These are phyloP conservation scores for Helotiales sp. DNA, from an alignment of 2,329 filamentous ascomycete species.

Conservation along the genomic window DNA sequence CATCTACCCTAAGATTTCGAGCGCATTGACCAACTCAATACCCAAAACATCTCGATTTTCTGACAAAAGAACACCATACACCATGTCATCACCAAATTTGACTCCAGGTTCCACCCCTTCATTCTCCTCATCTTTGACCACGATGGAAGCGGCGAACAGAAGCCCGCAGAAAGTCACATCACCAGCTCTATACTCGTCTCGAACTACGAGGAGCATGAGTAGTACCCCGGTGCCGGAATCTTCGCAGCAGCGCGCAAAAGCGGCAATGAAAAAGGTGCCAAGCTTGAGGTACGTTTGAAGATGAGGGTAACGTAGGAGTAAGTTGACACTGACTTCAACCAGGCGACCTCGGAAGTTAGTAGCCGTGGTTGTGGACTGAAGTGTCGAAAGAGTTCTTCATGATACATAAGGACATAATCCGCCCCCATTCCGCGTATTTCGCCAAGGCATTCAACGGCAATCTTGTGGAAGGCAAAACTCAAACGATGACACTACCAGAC, in stretches of 20 bases:
- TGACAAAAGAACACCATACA: no score
- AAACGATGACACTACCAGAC: constrained; percentile 16
- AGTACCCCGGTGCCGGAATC: neutral
- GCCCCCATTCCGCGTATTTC: constrained; percentile 23
- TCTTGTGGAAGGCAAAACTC: constrained; percentile 7
- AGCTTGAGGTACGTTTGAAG: neutral
- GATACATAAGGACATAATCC: constrained; percentile 22
- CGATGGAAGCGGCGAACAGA: neutral
- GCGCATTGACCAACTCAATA: neutral
- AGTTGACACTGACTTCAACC: neutral
- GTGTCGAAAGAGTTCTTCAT: constrained; percentile 2
- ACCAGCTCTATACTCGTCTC: neutral
- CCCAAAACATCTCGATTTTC: no score
- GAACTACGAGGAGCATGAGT: neutral
- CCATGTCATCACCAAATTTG: neutral
- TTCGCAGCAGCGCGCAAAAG: neutral
- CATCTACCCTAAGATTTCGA: no score
- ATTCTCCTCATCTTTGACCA: neutral
- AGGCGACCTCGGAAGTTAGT: constrained; percentile 7
- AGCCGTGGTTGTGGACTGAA: neutral
- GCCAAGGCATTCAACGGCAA: constrained; percentile 15
- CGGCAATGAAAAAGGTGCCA: neutral
- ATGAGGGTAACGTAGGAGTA: no score
- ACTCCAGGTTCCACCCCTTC: neutral
- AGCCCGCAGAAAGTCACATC: neutral